These are phyloP conservation scores for Nemania serpens DNA, from an alignment of 2,329 filamentous ascomycete genomes.

Conservation along the genomic window DNA sequence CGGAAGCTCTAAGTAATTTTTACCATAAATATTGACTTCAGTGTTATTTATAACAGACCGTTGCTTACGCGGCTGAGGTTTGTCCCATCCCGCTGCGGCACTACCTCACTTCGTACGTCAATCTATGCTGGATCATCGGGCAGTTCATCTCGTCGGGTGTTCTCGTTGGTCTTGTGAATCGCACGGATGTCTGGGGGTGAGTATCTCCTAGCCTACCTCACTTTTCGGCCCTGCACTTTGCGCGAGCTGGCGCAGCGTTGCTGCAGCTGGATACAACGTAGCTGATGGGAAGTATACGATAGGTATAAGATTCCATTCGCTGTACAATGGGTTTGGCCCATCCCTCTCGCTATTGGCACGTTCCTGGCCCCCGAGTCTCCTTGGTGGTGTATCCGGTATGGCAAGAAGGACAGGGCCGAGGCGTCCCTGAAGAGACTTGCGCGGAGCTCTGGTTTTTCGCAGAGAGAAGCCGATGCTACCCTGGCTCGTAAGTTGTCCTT, in stretches of 20 bases:
- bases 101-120: slow-evolving; percentile 39
- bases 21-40: background rate
- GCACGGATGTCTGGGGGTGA: slow-evolving; percentile 40
- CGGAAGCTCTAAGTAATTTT: background rate
- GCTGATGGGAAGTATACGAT: background rate
- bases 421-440: slow-evolving; percentile 37
- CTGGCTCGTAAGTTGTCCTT: slow-evolving; percentile 34
- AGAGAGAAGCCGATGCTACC: slow-evolving; percentile 38
- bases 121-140: slow-evolving; percentile 43
- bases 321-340: slow-evolving; percentile 40
- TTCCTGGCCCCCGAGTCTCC: slow-evolving; percentile 39
- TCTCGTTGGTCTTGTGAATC: slow-evolving; percentile 32
- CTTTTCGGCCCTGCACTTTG: background rate
- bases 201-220: slow-evolving; percentile 13
- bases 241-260: too few relatives aligned
- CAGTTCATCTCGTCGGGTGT: slow-evolving; percentile 46
- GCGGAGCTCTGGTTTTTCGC: slow-evolving; percentile 38
- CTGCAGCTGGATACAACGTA: background rate
- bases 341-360: slow-evolving; percentile 38
- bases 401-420: slow-evolving; percentile 31
- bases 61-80: slow-evolving; percentile 39
- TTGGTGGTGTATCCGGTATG: slow-evolving; percentile 39
- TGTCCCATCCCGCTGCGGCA: slow-evolving; percentile 39
- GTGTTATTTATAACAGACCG: slow-evolving; percentile 49
- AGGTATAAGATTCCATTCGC: slow-evolving; percentile 42